A percentile compares a stretch with the other conserved stretches of the same genome.
Conservation (phyloP, 1,284 basidiomycete species). For the Porogramme epimiltina region DNA sequence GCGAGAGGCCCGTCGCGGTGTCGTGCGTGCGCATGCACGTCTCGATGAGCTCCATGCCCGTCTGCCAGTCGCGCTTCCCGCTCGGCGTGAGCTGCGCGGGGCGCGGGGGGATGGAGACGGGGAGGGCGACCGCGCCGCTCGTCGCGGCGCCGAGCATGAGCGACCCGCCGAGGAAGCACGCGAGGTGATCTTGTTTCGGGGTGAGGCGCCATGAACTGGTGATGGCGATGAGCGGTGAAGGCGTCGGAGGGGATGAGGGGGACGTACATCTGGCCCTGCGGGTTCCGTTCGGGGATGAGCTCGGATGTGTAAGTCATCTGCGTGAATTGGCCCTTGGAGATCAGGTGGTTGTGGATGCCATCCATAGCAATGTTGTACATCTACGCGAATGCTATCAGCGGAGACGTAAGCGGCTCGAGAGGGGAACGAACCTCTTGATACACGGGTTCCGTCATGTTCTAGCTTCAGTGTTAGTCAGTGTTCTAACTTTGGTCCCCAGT, state of each 20-base stretch:
- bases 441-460: conserved; percentile 78
- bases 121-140: conserved; percentile 49
- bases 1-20: conserved; percentile 83
- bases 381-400: conserved; percentile 36
- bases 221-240: conserved; percentile 1
- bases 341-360: conserved; percentile 77
- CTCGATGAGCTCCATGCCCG: conserved; percentile 80
- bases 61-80: conserved; percentile 78
- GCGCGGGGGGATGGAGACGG: conserved; percentile 64
- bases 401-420: background rate
- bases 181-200: conserved; percentile 95
- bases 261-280: conserved; percentile 51
- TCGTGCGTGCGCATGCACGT: conserved; percentile 90
- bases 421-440: conserved; percentile 66
- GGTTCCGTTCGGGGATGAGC: conserved; percentile 58
- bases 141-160: conserved; percentile 89
- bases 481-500: background rate
- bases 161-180: conserved; percentile 92
- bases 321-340: conserved; percentile 60
- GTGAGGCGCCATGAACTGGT: conserved; percentile 67
- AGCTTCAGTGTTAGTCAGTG: conserved; percentile 46
- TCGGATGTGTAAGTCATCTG: conserved; percentile 84
- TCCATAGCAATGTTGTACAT: conserved; percentile 89
- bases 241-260: background rate
- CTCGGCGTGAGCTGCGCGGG: conserved; percentile 52